phyloP scores from a whole-genome alignment of 1,284 basidiomycete species.

The Coniophora puteana region DNA sequence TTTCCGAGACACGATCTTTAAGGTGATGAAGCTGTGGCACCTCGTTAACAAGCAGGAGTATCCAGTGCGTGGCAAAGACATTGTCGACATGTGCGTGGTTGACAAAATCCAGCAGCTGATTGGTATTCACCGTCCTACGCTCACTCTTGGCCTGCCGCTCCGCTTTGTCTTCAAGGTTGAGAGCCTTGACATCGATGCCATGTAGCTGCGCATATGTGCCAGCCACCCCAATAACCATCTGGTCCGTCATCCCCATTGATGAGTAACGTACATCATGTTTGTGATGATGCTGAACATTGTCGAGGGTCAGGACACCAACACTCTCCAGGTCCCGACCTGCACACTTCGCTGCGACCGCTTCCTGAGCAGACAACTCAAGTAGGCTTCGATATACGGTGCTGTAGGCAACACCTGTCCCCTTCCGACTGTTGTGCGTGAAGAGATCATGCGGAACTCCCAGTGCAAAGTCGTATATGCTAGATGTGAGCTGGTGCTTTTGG shows the following conservation, averaged over 20 bases:
- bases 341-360: conserved; percentile 8
- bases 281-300: conserved; percentile 18
- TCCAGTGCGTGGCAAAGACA: conserved; percentile 24
- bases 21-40: conserved; percentile 21
- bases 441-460: conserved; percentile 18
- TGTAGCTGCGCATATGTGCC: conserved; percentile 12
- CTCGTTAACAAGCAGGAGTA: conserved; percentile 18
- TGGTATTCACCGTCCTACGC: conserved; percentile 16
- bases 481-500: too few species aligned
- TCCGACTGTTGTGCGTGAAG: conserved; percentile 15
- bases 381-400: conserved; percentile 11
- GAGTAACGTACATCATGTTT: too few species aligned
- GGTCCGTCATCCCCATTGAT: too few species aligned
- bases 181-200: conserved; percentile 10
- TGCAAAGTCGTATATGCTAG: conserved; percentile 21
- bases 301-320: conserved; percentile 16
- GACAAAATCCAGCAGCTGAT: conserved; percentile 17
- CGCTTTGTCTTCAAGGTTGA: conserved; percentile 19
- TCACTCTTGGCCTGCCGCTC: conserved; percentile 7
- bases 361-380: conserved; percentile 13
- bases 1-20: conserved; percentile 14
- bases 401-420: conserved; percentile 21
- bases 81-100: conserved; percentile 21
- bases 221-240: conserved; percentile 23
- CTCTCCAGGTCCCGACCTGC: conserved; percentile 17